Conservation (phyloP, 257 asterid species). For the Nicotiana undulata region DNA sequence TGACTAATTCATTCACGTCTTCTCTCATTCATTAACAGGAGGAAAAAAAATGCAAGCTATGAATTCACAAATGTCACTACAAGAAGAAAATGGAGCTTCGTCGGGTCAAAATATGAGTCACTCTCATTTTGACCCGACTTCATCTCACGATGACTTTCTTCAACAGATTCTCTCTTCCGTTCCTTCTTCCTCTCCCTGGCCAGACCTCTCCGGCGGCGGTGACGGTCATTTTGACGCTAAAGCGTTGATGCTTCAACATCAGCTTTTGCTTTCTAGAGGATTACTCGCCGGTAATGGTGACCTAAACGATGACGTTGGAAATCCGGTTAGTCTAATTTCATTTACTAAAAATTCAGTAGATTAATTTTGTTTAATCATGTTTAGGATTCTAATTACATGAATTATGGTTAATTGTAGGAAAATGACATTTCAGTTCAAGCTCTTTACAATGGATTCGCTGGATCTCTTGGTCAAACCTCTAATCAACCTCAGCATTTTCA, state of each 20-base stretch:
- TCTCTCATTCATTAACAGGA: too few relatives aligned
- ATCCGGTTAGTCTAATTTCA: not conserved
- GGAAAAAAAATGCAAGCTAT: not conserved
- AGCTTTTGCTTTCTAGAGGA: conserved; percentile 54
- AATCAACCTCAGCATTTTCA: conserved; percentile 57
- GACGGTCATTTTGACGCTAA: conserved; percentile 42
- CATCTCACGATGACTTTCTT: conserved; percentile 68
- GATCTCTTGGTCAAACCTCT: conserved; percentile 62
- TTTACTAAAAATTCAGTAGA: not conserved
- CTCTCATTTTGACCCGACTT: conserved; percentile 42
- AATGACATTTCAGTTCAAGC: conserved; percentile 61
- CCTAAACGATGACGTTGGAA: not conserved
- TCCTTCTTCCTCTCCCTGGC: conserved; percentile 36
- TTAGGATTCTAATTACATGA: not conserved
- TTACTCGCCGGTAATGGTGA: conserved; percentile 21
- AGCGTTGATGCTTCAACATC: conserved; percentile 70
- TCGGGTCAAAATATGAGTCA: conserved; percentile 2
- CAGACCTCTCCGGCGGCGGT: conserved; percentile 17
- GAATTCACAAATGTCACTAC: conserved; percentile 13
- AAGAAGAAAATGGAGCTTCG: conserved; percentile 18
- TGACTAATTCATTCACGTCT: not conserved
- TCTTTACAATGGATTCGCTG: conserved; percentile 63
- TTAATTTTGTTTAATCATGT: not conserved
- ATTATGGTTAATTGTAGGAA: conserved; percentile 22
- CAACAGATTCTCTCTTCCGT: conserved; percentile 72